Base-by-base conservation (phyloP, 805 yeast genomes). In the Millerago galiae region DNA sequence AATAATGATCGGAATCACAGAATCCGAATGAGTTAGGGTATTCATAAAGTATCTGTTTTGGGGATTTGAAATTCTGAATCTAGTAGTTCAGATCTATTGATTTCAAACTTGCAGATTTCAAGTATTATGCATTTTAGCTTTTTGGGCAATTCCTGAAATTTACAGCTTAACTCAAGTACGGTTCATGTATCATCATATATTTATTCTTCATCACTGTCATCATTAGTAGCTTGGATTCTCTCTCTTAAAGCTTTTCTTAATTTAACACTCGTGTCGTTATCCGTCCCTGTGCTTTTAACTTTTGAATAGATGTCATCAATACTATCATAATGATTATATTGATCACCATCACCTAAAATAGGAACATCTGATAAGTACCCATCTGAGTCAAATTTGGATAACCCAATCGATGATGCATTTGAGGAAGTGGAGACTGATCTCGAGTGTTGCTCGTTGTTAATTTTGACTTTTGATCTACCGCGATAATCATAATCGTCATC, bases 281-380 rank as follows among this genome's bases (percentile, higher is more conserved):
- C 34, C 7, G 25, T 17, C 5, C 30, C 40, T 10, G 40, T 21
- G 7, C 24, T 21, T 21, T 21, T 21, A 4, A 21, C 24, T 21
- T 21, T 27, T 13, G 33, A 42, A 17, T 34, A 35, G 4, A 41
- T 18, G 9, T 33, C 32, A 17, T 37, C 42, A 14, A 16, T 8
- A 7, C 14, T 10, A n/a, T 33, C 6, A 16, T 35, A 11, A 13
- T 13, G 13, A 2, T 38, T 40, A 16, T 37, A 44, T 25, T 31
- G 6, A 24, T 45, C 59, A 32, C 51, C 48, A 32, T 53, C 56
- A 14, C 61, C 60, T 24, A 81, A 72, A 59, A 81, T 70, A 2
- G 89, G 87, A 34, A 81, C 71, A 56, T 81, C 79, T 2, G 85
- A 71, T 41, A 77, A 66, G 9, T 83, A 78, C 37, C 74, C 77